Evolutionary conservation across 345 rosid genomes (phyloP), one percentile per base, ranked within the genome.

Genomic region (Eucalyptus leucophloia): DNA sequence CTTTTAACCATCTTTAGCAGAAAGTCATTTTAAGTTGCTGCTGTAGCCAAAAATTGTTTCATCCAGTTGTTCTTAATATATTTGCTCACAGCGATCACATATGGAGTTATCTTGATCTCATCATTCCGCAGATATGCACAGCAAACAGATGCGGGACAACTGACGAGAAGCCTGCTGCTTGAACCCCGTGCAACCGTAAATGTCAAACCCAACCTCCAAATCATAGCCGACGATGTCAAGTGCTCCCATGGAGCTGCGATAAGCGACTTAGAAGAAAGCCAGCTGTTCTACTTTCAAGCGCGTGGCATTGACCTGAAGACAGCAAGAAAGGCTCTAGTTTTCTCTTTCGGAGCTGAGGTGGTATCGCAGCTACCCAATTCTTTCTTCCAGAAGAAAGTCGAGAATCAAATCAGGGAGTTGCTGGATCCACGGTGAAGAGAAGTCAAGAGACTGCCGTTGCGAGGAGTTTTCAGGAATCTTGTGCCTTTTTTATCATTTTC

Each of bases 181-280:
- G 96, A 96, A 90, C 98, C 98, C 11, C 96, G 96, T 47, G 99
- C 98, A 11, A 96, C 99, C 0, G 98, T 96, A 87, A 98, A 97
- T 90, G 88, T 98, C 32, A 98, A 98, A 91, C 99, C 99, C 60
- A 98, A 98, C 89, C 98, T 98, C 88, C 98, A 98, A 94, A 98
- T 96, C 80, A 94, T 98, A 87, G 98, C 99, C 0, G 96, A 98
- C 19, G 97, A 97, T 67, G 99, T 98, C 23, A 97, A 96, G 91
- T 98, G 99, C 93, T 96, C 99, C 18, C 99, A 98, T 28, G 99
- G 99, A 91, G 99, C 99, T 92, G 99, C 99, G 2, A 96, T 96
- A 86, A 96, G 98, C 45, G 99, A 97, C 92, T 93, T 97, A 2
- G 99, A 98, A 91, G 97, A 96, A 80, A 93, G 95, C 92, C 98